phyloP scores from a whole-genome alignment of 1,284 basidiomycete species.

The Sporisorium exsertum region DNA sequence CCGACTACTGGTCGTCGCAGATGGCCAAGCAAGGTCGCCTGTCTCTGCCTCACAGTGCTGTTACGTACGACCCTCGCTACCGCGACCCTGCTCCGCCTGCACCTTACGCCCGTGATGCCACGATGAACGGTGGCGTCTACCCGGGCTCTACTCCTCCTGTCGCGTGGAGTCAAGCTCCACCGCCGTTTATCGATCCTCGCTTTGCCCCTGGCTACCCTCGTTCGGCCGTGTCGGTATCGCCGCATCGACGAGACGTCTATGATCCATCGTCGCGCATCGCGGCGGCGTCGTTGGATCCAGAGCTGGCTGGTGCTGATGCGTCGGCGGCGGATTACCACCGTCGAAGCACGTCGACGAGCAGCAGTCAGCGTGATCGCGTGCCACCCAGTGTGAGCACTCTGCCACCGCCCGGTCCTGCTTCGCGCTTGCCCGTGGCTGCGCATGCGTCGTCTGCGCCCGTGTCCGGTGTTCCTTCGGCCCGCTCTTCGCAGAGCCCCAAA shows the following conservation, averaged over 20 bases:
- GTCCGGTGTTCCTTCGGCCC: conserved; percentile 39
- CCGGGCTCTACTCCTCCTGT: conserved; percentile 24
- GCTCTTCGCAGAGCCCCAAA: conserved; percentile 53
- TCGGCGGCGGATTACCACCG: conserved; percentile 34
- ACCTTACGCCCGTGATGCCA: conserved; percentile 27
- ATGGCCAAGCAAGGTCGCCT: conserved; percentile 43
- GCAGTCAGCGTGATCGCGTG: conserved; percentile 38
- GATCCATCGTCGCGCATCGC: conserved; percentile 29
- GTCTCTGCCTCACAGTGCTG: conserved; percentile 32
- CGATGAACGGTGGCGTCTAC: conserved; percentile 17
- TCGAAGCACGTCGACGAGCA: conserved; percentile 44
- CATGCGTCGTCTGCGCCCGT: conserved; percentile 44
- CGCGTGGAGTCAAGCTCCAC: conserved; percentile 28
- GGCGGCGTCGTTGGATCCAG: conserved; percentile 35
- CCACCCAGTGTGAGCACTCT: conserved; percentile 18
- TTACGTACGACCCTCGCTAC: conserved; percentile 29
- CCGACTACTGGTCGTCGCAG: conserved; percentile 48
- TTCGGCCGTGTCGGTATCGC: conserved; percentile 33
- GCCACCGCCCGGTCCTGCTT: conserved; percentile 21
- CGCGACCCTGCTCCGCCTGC: conserved; percentile 47
- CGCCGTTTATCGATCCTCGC: conserved; percentile 35
- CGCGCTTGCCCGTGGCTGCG: conserved; percentile 9
- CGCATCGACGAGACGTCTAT: conserved; percentile 27
- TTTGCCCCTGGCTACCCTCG: conserved; percentile 37
- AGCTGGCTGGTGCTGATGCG: conserved; percentile 26